phyloP scores from a whole-genome alignment of 768 basidiomycete genomes.

The Kwoniella dejecticola region DNA sequence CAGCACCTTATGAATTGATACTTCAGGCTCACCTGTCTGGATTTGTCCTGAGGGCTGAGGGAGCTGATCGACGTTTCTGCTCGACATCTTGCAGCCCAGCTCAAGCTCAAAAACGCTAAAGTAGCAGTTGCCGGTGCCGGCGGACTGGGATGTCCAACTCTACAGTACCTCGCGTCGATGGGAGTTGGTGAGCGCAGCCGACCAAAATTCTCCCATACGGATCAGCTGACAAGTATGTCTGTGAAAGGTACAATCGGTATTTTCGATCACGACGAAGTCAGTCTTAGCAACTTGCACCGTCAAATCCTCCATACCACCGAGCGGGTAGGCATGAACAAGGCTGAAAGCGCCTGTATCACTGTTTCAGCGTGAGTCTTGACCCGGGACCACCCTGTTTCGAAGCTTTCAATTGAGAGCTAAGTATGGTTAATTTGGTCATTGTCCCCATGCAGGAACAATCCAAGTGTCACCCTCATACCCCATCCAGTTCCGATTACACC shows the following conservation, averaged over 20 bases:
- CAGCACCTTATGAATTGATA: too few species aligned
- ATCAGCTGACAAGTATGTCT: background rate
- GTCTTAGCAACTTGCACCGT: slow-evolving; percentile 84
- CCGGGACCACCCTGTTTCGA: too few species aligned
- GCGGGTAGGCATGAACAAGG: slow-evolving; percentile 76
- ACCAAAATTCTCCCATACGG: background rate
- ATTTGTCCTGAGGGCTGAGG: too few species aligned
- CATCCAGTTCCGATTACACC: slow-evolving; percentile 61
- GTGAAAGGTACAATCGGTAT: slow-evolving; percentile 81
- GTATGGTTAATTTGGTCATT: too few species aligned
- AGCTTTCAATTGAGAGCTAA: too few species aligned
- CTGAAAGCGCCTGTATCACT: slow-evolving; percentile 73
- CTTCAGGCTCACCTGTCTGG: background rate
- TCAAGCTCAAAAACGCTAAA: slow-evolving; percentile 72
- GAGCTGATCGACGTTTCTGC: too few species aligned
- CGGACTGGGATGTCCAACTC: slow-evolving; percentile 90
- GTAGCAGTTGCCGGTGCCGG: slow-evolving; percentile 92
- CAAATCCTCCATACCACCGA: slow-evolving; percentile 82
- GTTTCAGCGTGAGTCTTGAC: slow-evolving; percentile 63
- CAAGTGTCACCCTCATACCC: slow-evolving; percentile 65
- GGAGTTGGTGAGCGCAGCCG: slow-evolving; percentile 72
- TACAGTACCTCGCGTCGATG: slow-evolving; percentile 89
- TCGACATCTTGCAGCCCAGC: slow-evolving; percentile 76
- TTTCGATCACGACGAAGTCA: slow-evolving; percentile 84
- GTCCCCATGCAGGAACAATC: slow-evolving; percentile 68